Evolutionary conservation across 2,329 filamentous ascomycete genomes (phyloP).

Genomic region (Sporothrix brunneoviolacea): DNA sequence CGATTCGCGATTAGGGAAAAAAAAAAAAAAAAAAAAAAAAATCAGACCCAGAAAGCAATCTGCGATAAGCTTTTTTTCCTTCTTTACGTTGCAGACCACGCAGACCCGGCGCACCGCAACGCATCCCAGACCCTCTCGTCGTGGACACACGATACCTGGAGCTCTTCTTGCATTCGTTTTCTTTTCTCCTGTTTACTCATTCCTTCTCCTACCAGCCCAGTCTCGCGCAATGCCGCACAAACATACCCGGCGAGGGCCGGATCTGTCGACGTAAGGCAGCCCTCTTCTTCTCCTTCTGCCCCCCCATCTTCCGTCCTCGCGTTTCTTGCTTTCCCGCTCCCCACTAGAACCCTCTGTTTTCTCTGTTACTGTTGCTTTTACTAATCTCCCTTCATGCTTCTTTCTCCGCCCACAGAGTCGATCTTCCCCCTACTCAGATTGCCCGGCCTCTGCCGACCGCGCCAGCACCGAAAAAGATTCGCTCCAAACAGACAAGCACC

Average conservation of each 20-base stretch:
- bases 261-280: constrained; percentile 42
- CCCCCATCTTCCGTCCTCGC: background rate
- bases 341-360: too few species aligned
- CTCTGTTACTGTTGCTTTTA: background rate
- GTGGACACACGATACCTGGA: background rate
- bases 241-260: constrained; percentile 61
- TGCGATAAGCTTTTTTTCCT: constrained; percentile 1
- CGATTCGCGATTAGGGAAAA: background rate
- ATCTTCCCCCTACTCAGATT: constrained; percentile 42
- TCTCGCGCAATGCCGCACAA: constrained; percentile 68
- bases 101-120: background rate
- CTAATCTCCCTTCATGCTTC: background rate
- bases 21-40: background rate
- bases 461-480: constrained; percentile 16
- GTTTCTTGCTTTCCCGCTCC: too few species aligned
- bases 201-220: background rate
- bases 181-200: background rate
- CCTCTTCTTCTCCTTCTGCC: too few species aligned
- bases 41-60: too few species aligned
- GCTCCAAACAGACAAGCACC: constrained; percentile 23
- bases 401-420: constrained; percentile 32
- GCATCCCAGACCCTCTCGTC: too few species aligned
- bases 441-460: constrained; percentile 43
- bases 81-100: background rate
- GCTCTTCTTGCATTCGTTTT: background rate